Conservation (phyloP, 192 early-diverging fungal genomes). For the Backusella tuberculispora region DNA sequence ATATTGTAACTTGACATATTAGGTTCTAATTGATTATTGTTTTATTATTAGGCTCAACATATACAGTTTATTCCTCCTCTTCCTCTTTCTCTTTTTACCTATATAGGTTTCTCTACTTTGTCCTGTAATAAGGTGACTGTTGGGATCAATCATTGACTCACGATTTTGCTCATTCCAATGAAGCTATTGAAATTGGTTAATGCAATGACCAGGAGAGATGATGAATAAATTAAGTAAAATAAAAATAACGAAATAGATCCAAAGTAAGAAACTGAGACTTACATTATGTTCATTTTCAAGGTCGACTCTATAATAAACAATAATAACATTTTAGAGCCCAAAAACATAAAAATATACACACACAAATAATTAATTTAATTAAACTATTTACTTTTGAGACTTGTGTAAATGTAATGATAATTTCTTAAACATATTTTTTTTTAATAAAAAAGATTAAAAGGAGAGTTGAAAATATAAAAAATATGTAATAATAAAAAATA, state of each 20-base stretch:
- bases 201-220: neutral
- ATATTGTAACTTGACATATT: conserved; percentile 5
- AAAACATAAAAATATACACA: too few relatives aligned
- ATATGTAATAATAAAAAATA: too few relatives aligned
- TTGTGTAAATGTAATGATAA: conserved; percentile 6
- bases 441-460: neutral
- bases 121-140: neutral
- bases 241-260: neutral
- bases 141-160: conserved; percentile 2
- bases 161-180: neutral
- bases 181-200: neutral
- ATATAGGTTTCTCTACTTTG: conserved; percentile 1
- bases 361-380: neutral
- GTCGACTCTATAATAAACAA: conserved; percentile 7
- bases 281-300: conserved; percentile 9
- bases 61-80: neutral
- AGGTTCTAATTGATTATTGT: neutral
- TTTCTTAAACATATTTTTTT: conserved; percentile 4
- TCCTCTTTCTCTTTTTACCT: neutral
- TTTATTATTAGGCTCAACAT: neutral
- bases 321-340: neutral
- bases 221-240: too few relatives aligned
- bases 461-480: neutral
- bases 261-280: neutral
- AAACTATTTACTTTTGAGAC: neutral